A percentile compares a stretch with the other conserved stretches of the same genome.
Evolutionary conservation across 176 grass and related monocot species (phyloP).

Genomic region (Hyparrhenia diplandra): DNA sequence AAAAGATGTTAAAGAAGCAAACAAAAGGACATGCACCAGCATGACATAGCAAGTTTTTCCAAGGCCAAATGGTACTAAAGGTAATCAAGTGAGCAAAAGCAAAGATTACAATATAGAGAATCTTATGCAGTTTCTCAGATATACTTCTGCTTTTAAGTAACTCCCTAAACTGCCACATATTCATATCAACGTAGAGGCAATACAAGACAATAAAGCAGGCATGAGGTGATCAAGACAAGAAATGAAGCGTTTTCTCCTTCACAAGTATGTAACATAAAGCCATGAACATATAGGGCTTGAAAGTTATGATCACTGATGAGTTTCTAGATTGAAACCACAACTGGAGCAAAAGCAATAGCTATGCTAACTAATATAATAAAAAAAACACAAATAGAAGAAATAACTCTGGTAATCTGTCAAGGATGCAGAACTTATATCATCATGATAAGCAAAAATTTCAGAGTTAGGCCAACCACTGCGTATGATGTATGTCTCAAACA

Average conservation of each 20-base stretch:
- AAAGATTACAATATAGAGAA: slow-evolving; percentile 9
- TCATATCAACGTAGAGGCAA: background rate
- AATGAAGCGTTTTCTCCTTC: background rate
- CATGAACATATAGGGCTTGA: background rate
- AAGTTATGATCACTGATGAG: background rate
- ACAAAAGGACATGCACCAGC: background rate
- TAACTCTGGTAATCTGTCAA: background rate
- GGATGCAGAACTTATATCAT: background rate
- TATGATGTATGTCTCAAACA: background rate
- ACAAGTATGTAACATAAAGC: background rate
- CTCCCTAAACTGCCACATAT: background rate
- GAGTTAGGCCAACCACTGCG: background rate
- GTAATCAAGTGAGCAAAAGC: background rate
- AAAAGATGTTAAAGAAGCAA: background rate
- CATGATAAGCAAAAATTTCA: background rate
- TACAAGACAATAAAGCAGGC: background rate
- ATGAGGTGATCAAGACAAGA: background rate
- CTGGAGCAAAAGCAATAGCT: slow-evolving; percentile 4
- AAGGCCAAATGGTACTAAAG: background rate
- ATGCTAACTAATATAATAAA: background rate
- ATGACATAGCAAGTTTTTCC: background rate
- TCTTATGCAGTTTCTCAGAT: background rate
- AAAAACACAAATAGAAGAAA: slow-evolving; percentile 17
- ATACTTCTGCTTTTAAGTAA: slow-evolving; percentile 2
- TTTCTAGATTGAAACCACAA: background rate